phyloP scores from a whole-genome alignment of 768 basidiomycete species.

The Mrakia blollopis region DNA sequence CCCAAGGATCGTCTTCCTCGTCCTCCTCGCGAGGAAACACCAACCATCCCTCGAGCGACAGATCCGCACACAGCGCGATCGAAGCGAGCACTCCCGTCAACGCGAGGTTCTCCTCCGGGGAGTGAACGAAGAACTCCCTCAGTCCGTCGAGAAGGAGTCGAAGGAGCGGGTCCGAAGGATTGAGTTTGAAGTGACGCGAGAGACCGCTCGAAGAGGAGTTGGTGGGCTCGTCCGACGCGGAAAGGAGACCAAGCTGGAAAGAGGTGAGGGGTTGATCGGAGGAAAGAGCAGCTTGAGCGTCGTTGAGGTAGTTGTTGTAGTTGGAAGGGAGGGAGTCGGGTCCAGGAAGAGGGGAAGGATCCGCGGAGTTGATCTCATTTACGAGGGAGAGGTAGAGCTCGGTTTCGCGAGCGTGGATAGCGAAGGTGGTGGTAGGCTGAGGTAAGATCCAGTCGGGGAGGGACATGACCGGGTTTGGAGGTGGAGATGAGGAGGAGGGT shows the following conservation, averaged over 20 bases:
- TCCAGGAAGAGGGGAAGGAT: conserved; percentile 20
- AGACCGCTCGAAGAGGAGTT: not conserved
- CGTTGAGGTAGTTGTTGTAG: conserved; percentile 44
- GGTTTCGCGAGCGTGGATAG: conserved; percentile 37
- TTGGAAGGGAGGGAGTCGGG: conserved; percentile 37
- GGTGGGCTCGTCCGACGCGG: conserved; percentile 73
- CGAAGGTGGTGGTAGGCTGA: conserved; percentile 30
- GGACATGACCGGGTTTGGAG: not conserved
- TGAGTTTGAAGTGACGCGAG: conserved; percentile 36
- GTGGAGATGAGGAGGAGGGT: conserved; percentile 32
- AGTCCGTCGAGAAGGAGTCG: conserved; percentile 65
- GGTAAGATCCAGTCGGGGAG: conserved; percentile 9
- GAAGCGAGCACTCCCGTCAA: conserved; percentile 76
- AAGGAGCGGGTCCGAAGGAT: conserved; percentile 70
- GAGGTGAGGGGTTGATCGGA: conserved; percentile 23
- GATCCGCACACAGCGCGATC: conserved; percentile 76
- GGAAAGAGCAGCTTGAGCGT: conserved; percentile 70
- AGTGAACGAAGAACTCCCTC: conserved; percentile 74
- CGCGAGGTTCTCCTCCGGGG: conserved; percentile 80
- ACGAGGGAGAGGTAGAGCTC: conserved; percentile 42
- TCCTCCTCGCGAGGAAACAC: conserved; percentile 50
- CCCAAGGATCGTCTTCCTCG: not conserved
- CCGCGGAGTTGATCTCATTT: conserved; percentile 9
- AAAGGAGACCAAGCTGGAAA: conserved; percentile 34
- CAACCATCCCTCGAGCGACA: conserved; percentile 83